Conservation (phyloP, 306 rosid genomes). For the Acacia acuminata region DNA sequence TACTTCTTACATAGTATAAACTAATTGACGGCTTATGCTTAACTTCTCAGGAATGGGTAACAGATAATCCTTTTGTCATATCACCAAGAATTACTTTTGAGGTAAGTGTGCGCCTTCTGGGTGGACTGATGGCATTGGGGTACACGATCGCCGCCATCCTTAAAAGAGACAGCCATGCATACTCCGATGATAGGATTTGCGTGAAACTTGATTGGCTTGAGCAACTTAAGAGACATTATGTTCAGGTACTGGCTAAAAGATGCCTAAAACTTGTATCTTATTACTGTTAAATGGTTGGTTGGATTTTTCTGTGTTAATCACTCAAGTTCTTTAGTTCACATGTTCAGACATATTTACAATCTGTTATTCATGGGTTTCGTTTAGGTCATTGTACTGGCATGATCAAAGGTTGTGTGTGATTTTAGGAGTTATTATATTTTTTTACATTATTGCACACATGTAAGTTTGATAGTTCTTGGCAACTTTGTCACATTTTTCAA, state of each 20-base stretch:
- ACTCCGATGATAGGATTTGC: slow-evolving; percentile 67
- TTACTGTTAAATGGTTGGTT: slow-evolving; percentile 19
- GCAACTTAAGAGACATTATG: slow-evolving; percentile 83
- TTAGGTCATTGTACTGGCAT: slow-evolving; percentile 6
- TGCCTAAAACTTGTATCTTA: not conserved
- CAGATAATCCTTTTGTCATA: slow-evolving; percentile 91
- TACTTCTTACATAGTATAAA: not conserved
- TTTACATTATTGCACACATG: not conserved
- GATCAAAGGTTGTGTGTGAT: not conserved
- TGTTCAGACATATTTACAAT: slow-evolving; percentile 23
- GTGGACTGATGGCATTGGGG: slow-evolving; percentile 98
- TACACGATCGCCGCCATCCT: slow-evolving; percentile 97
- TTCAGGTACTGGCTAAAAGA: slow-evolving; percentile 67
- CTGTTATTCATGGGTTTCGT: slow-evolving; percentile 16
- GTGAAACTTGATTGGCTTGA: slow-evolving; percentile 97
- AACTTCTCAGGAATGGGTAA: slow-evolving; percentile 92
- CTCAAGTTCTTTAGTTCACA: slow-evolving; percentile 6
- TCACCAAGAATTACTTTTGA: slow-evolving; percentile 99
- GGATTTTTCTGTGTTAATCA: slow-evolving; percentile 16
- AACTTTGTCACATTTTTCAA: slow-evolving; percentile 11
- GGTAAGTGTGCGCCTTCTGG: slow-evolving; percentile 99
- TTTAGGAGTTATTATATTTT: not conserved
- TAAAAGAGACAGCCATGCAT: slow-evolving; percentile 86
- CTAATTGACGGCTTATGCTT: slow-evolving; percentile 29
- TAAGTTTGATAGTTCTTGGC: not conserved